phyloP scores from a whole-genome alignment of 768 basidiomycete genomes.

The Termitomyces bulborhizus region DNA sequence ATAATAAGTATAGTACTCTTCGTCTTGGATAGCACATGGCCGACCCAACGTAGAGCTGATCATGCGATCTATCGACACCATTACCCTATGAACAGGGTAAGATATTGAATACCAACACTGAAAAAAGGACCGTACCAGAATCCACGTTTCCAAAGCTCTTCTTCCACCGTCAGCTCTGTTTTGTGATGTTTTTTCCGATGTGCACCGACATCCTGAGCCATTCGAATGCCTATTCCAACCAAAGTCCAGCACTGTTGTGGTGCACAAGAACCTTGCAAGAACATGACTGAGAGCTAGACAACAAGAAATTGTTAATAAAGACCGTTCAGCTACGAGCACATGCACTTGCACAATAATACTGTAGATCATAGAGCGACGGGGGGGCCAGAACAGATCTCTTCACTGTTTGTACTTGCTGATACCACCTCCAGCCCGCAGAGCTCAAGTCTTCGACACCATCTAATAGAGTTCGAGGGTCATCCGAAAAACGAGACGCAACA shows the following conservation, averaged over 20 bases:
- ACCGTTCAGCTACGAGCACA: not conserved
- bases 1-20: conserved; percentile 48
- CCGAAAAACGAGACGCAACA: conserved; percentile 49
- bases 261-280: conserved; percentile 49
- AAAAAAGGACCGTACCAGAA: conserved; percentile 42
- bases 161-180: conserved; percentile 39
- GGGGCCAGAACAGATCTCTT: conserved; percentile 57
- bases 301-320: not conserved
- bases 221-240: conserved; percentile 64
- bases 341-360: conserved; percentile 49
- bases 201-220: conserved; percentile 75
- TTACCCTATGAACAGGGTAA: conserved; percentile 32
- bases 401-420: conserved; percentile 61
- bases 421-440: conserved; percentile 61
- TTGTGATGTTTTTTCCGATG: conserved; percentile 40
- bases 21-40: conserved; percentile 74
- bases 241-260: conserved; percentile 67
- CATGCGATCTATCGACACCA: conserved; percentile 47
- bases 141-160: conserved; percentile 71
- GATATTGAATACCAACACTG: not conserved
- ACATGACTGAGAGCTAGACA: conserved; percentile 44
- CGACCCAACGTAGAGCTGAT: conserved; percentile 56
- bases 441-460: conserved; percentile 32
- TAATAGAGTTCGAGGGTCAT: conserved; percentile 49
- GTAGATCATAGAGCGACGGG: conserved; percentile 69